Conservation (phyloP, 495 filamentous ascomycete species). For the Aspergillus sclerotiicarbonarius region DNA sequence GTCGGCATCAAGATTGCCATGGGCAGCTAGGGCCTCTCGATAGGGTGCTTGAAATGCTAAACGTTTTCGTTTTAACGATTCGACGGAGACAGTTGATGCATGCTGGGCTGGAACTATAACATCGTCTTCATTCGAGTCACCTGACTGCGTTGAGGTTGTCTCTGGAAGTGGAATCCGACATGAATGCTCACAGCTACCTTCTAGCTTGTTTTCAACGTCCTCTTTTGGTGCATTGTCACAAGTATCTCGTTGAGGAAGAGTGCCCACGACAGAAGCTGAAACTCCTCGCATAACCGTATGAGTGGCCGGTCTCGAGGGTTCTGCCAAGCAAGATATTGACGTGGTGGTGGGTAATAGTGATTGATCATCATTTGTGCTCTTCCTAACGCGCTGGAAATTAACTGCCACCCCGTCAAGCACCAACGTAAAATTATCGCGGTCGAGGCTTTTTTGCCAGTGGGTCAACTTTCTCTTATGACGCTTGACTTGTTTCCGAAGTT, state of each 20-base stretch:
- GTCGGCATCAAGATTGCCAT: not conserved
- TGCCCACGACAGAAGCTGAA: not conserved
- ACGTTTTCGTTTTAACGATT: conserved; percentile 25
- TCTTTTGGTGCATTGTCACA: not conserved
- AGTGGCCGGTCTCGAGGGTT: not conserved
- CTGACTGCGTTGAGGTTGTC: conserved; percentile 15
- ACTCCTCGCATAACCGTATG: not conserved
- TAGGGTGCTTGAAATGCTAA: conserved; percentile 13
- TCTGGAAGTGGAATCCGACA: not conserved
- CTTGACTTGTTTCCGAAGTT: conserved; percentile 31
- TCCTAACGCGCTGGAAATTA: conserved; percentile 28
- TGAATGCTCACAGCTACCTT: not conserved
- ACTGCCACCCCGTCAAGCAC: conserved; percentile 23
- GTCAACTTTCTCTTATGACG: conserved; percentile 39
- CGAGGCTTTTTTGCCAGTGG: conserved; percentile 33
- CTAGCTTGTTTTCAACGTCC: not conserved
- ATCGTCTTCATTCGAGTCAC: conserved; percentile 11
- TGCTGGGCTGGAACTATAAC: not conserved
- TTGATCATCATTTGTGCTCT: not conserved
- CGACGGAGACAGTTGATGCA: conserved; percentile 30
- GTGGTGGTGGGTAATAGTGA: not conserved
- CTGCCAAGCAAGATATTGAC: not conserved
- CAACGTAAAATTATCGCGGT: conserved; percentile 31
- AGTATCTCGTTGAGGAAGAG: not conserved
- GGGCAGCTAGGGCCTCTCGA: not conserved